Evolutionary conservation across 139 green algal species (phyloP).

Genomic region (Pycnococcus provasolii): DNA sequence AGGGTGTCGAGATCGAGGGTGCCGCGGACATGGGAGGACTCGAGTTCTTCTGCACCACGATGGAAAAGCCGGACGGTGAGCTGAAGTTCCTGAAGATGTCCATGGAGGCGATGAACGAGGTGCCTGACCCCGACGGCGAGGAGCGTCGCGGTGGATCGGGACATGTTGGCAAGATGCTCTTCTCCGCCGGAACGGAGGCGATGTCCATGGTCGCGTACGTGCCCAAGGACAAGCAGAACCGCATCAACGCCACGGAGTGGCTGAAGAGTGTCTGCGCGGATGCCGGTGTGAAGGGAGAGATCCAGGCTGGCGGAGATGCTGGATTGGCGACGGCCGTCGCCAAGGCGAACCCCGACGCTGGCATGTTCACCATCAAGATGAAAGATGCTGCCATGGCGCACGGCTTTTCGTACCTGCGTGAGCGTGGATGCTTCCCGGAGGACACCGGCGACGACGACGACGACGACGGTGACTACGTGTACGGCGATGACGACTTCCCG

Average conservation of each 20-base stretch:
- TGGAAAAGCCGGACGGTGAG: slow-evolving; percentile 1
- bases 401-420: slow-evolving; percentile 8
- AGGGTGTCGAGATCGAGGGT: slow-evolving; percentile 26
- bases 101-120: slow-evolving; percentile 28
- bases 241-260: slow-evolving; percentile 22
- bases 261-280: background rate
- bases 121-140: slow-evolving; percentile 21
- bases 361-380: slow-evolving; percentile 18
- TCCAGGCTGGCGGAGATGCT: background rate
- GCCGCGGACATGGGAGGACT: slow-evolving; percentile 15
- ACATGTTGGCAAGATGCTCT: slow-evolving; percentile 27
- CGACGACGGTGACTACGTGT: background rate
- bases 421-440: slow-evolving; percentile 9
- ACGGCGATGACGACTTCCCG: no score
- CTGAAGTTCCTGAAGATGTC: slow-evolving; percentile 14
- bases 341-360: slow-evolving; percentile 7
- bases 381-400: slow-evolving; percentile 17
- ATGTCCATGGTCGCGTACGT: slow-evolving; percentile 21
- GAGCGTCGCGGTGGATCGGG: slow-evolving; percentile 24
- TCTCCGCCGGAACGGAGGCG: background rate
- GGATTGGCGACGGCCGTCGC: slow-evolving; percentile 5
- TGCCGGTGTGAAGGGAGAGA: background rate
- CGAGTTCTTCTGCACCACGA: slow-evolving; percentile 22
- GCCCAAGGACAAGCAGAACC: slow-evolving; percentile 5
- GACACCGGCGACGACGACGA: slow-evolving; percentile 7